Conservation (phyloP, 805 yeast genomes). For the Myxozyma udenii region DNA sequence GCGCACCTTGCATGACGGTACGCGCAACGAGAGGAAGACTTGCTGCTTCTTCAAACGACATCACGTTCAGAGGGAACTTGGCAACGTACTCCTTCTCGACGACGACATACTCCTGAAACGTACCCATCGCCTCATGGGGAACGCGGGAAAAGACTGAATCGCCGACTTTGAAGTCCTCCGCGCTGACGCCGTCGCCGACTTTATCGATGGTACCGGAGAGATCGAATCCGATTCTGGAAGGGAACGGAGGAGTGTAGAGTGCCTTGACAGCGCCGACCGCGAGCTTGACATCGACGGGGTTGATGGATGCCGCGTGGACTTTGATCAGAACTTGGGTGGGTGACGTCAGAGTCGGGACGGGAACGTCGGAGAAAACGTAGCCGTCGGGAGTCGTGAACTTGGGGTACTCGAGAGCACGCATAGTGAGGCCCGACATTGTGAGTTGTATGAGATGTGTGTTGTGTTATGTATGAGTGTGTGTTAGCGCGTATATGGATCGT, state of each 20-base stretch:
- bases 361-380: conserved; percentile 2
- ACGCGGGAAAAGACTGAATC: conserved; percentile 25
- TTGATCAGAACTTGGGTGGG: conserved; percentile 24
- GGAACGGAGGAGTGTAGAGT: conserved; percentile 12
- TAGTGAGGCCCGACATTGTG: too few relatives aligned
- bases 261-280: conserved; percentile 21
- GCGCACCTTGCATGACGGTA: conserved; percentile 23
- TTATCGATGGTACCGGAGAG: conserved; percentile 27
- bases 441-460: not conserved
- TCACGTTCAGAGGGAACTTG: conserved; percentile 19
- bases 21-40: conserved; percentile 26
- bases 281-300: conserved; percentile 29
- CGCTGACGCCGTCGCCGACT: conserved; percentile 26
- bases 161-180: conserved; percentile 27
- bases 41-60: conserved; percentile 30
- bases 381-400: conserved; percentile 11
- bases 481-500: not conserved
- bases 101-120: conserved; percentile 25
- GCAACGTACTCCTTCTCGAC: conserved; percentile 4
- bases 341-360: conserved; percentile 28
- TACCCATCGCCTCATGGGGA: not conserved
- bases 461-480: not conserved
- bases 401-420: conserved; percentile 8
- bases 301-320: conserved; percentile 23
- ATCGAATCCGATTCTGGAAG: conserved; percentile 29